Percentiles rank a stretch among this genome's conserved stretches.
These are phyloP conservation scores for Syzygium oleosum DNA, from an alignment of 345 rosid genomes.

Conservation along the genomic window DNA sequence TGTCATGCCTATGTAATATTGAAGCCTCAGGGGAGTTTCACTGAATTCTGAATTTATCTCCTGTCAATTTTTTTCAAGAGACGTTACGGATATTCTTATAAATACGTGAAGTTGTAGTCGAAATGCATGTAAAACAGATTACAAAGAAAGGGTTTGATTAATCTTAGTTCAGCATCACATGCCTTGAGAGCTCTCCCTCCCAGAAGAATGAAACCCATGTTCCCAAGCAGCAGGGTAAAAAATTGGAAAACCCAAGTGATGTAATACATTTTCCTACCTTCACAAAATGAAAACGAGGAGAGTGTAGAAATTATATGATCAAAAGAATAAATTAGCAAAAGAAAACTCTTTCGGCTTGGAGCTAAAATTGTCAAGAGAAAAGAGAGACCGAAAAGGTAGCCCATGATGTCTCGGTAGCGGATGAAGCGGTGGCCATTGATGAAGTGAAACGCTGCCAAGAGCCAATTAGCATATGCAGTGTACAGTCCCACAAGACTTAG, in stretches of 20 bases:
- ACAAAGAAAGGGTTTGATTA: not conserved
- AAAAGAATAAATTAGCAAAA: not conserved
- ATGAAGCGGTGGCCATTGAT: slow-evolving; percentile 17
- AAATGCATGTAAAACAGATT: no score
- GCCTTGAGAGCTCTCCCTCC: slow-evolving; percentile 27
- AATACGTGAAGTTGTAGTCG: not conserved
- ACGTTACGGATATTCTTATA: not conserved
- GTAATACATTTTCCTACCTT: slow-evolving; percentile 16
- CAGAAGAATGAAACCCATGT: slow-evolving; percentile 26
- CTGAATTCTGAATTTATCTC: slow-evolving; percentile 10
- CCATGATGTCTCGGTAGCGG: slow-evolving; percentile 26
- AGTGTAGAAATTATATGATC: not conserved
- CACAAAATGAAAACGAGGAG: not conserved
- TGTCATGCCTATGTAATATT: slow-evolving; percentile 11
- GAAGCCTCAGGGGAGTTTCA: slow-evolving; percentile 18
- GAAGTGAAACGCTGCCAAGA: slow-evolving; percentile 20
- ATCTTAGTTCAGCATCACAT: not conserved
- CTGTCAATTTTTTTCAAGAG: not conserved
- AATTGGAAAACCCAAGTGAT: slow-evolving; percentile 16
- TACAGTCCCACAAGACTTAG: slow-evolving; percentile 3
- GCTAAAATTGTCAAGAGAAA: not conserved
- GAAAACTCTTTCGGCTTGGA: not conserved
- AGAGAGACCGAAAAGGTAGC: slow-evolving; percentile 7
- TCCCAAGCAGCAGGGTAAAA: slow-evolving; percentile 10
- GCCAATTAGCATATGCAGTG: slow-evolving; percentile 19